Evolutionary conservation across 306 rosid species (phyloP).

Genomic region (Castanospermum australe): DNA sequence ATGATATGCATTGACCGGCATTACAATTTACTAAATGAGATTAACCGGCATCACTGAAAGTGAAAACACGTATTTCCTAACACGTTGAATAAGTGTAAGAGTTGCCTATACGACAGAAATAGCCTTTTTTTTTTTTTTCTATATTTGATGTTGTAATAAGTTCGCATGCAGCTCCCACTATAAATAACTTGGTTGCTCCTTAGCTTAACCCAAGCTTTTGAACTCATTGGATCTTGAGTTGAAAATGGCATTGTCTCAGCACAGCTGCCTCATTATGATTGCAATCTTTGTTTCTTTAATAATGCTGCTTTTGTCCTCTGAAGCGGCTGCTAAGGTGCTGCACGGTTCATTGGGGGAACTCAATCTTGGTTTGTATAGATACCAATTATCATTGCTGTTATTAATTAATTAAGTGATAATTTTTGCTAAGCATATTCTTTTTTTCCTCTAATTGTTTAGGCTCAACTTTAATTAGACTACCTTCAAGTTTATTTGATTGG

Average conservation of each 20-base stretch:
- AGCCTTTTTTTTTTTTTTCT: too few species aligned
- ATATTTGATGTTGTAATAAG: too few species aligned
- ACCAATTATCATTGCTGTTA: too few species aligned
- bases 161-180: neutral
- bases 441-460: too few species aligned
- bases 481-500: too few species aligned
- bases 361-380: slow-evolving; percentile 3
- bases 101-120: too few species aligned
- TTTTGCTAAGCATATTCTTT: too few species aligned
- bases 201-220: neutral
- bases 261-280: neutral
- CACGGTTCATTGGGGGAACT: neutral
- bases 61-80: neutral
- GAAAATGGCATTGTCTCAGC: neutral
- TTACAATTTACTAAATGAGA: neutral
- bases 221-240: neutral
- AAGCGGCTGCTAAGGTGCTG: neutral
- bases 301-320: neutral
- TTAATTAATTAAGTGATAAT: too few species aligned
- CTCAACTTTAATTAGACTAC: neutral
- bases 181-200: neutral
- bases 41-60: neutral
- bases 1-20: neutral
- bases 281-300: slow-evolving; percentile 2
- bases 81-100: neutral